A percentile compares a stretch with the other conserved stretches of the same genome.
Conservation (phyloP, 1,139 yeast genomes). For the Pichia kudriavzevii region DNA sequence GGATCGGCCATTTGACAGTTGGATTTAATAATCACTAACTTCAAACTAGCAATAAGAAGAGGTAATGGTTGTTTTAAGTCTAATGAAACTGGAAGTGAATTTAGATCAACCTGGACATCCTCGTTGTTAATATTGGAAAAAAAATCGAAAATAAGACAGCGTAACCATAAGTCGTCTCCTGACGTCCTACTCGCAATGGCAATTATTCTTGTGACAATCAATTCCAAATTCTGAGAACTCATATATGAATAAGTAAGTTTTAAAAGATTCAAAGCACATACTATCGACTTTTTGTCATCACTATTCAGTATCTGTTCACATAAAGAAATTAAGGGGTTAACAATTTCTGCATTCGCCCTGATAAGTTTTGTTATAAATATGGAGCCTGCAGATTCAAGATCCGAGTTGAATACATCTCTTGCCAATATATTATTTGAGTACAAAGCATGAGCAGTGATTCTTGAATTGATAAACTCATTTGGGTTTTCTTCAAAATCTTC, state of each 20-base stretch:
- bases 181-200: slow-evolving; percentile 3
- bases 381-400: slow-evolving; percentile 4
- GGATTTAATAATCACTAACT: slow-evolving; percentile 10
- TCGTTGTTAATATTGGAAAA: slow-evolving; percentile 8
- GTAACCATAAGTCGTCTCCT: slow-evolving; percentile 30
- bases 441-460: slow-evolving; percentile 40
- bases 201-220: neutral
- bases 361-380: slow-evolving; percentile 5
- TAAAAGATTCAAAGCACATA: slow-evolving; percentile 41
- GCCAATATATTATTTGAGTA: neutral
- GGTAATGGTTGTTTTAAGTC: slow-evolving; percentile 11
- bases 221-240: slow-evolving; percentile 26
- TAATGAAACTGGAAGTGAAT: slow-evolving; percentile 4
- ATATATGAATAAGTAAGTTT: slow-evolving; percentile 39
- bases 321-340: slow-evolving; percentile 6
- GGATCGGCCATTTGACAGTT: slow-evolving; percentile 5
- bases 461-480: slow-evolving; percentile 72
- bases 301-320: slow-evolving; percentile 35
- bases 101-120: slow-evolving; percentile 1
- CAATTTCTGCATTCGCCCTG: neutral
- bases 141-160: slow-evolving; percentile 13
- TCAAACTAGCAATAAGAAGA: slow-evolving; percentile 10
- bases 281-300: slow-evolving; percentile 29
- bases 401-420: slow-evolving; percentile 4
- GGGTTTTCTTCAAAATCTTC: slow-evolving; percentile 67